Base-by-base conservation (phyloP, 1,139 yeast species). In the Geotrichum australiense region DNA sequence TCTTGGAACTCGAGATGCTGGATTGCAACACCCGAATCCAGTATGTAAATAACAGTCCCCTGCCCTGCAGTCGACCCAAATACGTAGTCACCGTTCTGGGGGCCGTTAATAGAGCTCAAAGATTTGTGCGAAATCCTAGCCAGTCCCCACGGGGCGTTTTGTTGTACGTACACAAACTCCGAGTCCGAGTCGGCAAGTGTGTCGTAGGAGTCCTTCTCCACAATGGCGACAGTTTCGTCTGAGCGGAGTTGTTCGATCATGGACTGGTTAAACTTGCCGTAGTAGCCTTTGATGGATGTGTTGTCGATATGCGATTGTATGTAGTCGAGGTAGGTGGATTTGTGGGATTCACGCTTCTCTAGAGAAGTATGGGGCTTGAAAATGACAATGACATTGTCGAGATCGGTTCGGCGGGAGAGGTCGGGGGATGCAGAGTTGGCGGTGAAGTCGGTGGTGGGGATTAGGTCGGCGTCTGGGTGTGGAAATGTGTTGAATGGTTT, bases 301-400 rank as follows among this genome's bases (percentile, higher is more conserved):
- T 81, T 66, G 50, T 69, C 58, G 63, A 81, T 82, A 20, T 71
- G 61, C 53, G 77, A 80, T 35, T 71, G 60, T 50, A 82, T 70
- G 52, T 87, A 87, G 52, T 43, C 45, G n/a, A 31, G 22, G 4
- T 36, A 28, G 21, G 4, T 28, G 14, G 26, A 22, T 11, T 32
- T 33, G 31, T 50, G 53, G 12, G 30, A 33, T n/a, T 48, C 43
- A 10, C 50, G 39, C 26, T 42, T 45, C 3, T 28, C 31, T 7
- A 31, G 35, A 5, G 37, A 44, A 2, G 35, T 21, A 5, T 18
- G 20, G 5, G 23, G 22, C 14, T 41, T 40, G 23, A 45, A 41
- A 11, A 42, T 38, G 22, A 45, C 42, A 21, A 45, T 37, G 37
- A 35, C 42, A 23, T 39, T 31, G 5, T 24, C 5, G 15, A 21